phyloP scores from a whole-genome alignment of 2,329 filamentous ascomycete species.

The Neocatenulostroma microsporum region DNA sequence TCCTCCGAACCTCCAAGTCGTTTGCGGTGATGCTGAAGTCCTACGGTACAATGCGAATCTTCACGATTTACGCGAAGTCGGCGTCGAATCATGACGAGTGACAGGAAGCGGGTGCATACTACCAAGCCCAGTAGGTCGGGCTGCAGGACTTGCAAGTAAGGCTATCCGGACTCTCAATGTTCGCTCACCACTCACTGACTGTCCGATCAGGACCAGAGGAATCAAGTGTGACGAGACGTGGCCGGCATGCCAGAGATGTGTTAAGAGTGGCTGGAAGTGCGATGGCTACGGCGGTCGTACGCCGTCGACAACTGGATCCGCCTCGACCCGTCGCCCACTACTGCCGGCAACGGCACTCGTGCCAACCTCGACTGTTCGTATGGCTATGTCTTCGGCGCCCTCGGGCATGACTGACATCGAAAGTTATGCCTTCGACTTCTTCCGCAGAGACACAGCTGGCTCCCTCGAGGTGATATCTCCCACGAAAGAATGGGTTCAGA shows the following conservation, averaged over 20 bases:
- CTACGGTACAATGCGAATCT: too few relatives aligned
- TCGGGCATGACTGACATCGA: constrained; percentile 2
- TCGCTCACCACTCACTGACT: not conserved
- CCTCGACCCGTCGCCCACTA: too few relatives aligned
- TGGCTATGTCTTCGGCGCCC: not conserved
- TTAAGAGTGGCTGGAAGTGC: constrained; percentile 3
- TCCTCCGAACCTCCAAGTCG: not conserved
- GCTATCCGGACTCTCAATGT: not conserved
- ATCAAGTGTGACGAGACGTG: constrained; percentile 3
- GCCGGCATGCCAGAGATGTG: not conserved
- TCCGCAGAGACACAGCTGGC: not conserved
- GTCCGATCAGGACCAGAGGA: not conserved
- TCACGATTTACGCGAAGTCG: too few relatives aligned
- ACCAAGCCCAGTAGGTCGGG: constrained; percentile 2
- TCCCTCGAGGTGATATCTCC: not conserved
- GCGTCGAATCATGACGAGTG: not conserved
- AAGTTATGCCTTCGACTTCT: not conserved
- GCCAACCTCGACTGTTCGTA: not conserved
- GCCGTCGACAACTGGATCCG: not conserved
- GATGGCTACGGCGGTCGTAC: not conserved
- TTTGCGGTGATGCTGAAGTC: not conserved
- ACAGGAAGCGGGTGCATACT: not conserved
- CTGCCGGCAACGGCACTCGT: too few relatives aligned
- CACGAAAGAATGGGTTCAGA: not conserved
- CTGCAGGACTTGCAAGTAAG: constrained; percentile 1